A percentile compares a stretch with the other conserved stretches of the same genome.
Conservation (phyloP, 2,329 filamentous ascomycete species). For the Sphaerulina populicola region DNA sequence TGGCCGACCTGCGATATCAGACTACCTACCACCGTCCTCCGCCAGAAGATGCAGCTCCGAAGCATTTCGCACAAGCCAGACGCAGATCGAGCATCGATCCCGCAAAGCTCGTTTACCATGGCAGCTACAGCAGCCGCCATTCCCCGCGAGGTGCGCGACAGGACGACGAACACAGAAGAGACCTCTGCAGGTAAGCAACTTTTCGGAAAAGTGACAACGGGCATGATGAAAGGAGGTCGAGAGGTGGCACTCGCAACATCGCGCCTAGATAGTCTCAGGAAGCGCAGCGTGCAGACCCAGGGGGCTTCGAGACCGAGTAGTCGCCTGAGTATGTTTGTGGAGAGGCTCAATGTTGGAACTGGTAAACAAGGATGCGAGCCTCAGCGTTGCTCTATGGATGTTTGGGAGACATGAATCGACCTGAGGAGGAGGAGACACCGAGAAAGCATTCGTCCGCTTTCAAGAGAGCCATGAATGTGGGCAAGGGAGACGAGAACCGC, state of each 20-base stretch:
- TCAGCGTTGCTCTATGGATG: neutral
- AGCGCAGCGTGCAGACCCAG: neutral
- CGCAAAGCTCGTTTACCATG: neutral
- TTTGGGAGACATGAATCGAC: neutral
- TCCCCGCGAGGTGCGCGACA: neutral
- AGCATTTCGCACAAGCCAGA: neutral
- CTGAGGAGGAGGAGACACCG: neutral
- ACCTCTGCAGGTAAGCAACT: conserved; percentile 5
- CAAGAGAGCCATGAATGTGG: neutral
- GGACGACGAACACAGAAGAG: neutral
- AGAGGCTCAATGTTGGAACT: neutral
- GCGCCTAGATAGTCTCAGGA: conserved; percentile 1
- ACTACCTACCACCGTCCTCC: neutral
- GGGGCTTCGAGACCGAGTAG: neutral
- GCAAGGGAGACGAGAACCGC: neutral
- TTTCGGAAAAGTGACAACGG: neutral
- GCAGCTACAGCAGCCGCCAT: conserved; percentile 1
- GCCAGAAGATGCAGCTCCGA: neutral
- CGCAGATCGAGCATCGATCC: neutral
- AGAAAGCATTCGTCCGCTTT: neutral
- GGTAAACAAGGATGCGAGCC: neutral
- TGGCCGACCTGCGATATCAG: neutral
- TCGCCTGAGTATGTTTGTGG: conserved; percentile 5
- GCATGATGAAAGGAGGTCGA: conserved; percentile 6
- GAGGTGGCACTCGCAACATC: conserved; percentile 1